A percentile compares a stretch with the other conserved stretches of the same genome.
phyloP scores from a whole-genome alignment of 2,329 filamentous ascomycete species.

The Fusarium azukiicola region DNA sequence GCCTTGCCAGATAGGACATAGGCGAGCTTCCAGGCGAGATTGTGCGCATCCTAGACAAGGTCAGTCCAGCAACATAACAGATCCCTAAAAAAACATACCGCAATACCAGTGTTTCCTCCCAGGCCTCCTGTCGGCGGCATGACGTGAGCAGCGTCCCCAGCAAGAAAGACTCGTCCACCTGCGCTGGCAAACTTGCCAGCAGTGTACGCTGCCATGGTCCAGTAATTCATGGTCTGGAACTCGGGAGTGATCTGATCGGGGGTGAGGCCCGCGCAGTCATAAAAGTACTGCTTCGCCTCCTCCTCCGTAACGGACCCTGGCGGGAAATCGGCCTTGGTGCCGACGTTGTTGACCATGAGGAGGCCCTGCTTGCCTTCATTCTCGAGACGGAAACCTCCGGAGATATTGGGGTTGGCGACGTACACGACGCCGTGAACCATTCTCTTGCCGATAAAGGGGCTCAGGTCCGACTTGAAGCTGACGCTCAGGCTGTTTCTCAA shows the following conservation, averaged over 20 bases:
- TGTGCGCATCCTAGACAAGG: not conserved
- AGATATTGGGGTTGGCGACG: not conserved
- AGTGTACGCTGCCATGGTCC: not conserved
- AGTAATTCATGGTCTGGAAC: not conserved
- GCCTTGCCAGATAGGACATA: not conserved
- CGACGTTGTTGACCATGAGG: not conserved
- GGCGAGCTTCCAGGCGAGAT: conserved; percentile 7
- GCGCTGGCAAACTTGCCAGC: not conserved
- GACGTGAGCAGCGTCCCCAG: conserved; percentile 15
- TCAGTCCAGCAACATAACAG: not conserved
- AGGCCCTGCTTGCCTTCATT: not conserved
- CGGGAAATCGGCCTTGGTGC: not conserved
- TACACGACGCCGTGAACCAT: conserved; percentile 4
- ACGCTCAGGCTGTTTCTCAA: conserved; percentile 8
- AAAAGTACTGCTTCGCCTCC: not conserved
- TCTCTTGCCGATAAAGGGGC: not conserved
- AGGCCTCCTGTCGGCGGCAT: conserved; percentile 18
- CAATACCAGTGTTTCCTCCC: conserved; percentile 14
- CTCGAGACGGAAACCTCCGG: not conserved
- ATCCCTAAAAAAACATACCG: not conserved
- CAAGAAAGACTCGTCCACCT: conserved; percentile 13
- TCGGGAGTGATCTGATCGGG: not conserved
- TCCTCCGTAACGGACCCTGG: not conserved
- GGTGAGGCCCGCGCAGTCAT: not conserved
- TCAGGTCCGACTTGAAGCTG: conserved; percentile 16